Percentiles rank a stretch among this genome's conserved stretches.
Evolutionary conservation across 306 rosid genomes (phyloP).

Genomic region (Vicia sativa): DNA sequence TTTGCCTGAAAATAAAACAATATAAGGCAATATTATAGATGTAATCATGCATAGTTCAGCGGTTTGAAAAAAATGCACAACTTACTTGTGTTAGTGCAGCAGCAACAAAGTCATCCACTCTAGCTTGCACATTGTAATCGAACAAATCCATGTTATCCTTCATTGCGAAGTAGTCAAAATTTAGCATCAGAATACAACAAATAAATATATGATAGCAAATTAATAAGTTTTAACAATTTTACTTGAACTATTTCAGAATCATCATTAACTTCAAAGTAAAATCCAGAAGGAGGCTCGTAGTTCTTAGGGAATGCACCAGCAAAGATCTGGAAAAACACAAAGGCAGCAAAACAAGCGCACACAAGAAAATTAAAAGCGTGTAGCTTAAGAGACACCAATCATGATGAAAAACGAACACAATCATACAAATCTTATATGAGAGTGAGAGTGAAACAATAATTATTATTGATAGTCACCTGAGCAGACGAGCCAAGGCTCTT

Average conservation of each 20-base stretch:
- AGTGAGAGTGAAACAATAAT: constrained; percentile 1
- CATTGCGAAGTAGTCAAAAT: constrained; percentile 38
- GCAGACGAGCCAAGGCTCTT: constrained; percentile 75
- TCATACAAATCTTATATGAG: constrained; percentile 24
- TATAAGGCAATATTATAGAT: constrained; percentile 21
- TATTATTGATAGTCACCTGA: constrained; percentile 52
- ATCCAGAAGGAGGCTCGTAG: constrained; percentile 77
- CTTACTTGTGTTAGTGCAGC: constrained; percentile 81
- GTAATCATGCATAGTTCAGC: constrained; percentile 33
- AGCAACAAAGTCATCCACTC: constrained; percentile 77
- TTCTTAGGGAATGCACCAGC: constrained; percentile 72
- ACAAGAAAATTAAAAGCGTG: constrained; percentile 15
- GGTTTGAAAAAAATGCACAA: constrained; percentile 36
- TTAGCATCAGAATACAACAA: constrained; percentile 38
- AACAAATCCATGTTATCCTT: constrained; percentile 72
- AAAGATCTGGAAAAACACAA: constrained; percentile 55
- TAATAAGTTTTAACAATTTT: constrained; percentile 38
- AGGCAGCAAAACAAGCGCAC: constrained; percentile 32
- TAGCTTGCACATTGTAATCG: constrained; percentile 74
- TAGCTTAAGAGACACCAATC: constrained; percentile 29
- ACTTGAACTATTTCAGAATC: constrained; percentile 70
- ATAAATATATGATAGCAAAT: constrained; percentile 25
- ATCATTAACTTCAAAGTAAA: constrained; percentile 72
- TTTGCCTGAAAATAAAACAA: constrained; percentile 71
- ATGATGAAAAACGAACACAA: constrained; percentile 15